Evolutionary conservation across 2,329 filamentous ascomycete genomes (phyloP).

Genomic region (Aspergillus glaucus): DNA sequence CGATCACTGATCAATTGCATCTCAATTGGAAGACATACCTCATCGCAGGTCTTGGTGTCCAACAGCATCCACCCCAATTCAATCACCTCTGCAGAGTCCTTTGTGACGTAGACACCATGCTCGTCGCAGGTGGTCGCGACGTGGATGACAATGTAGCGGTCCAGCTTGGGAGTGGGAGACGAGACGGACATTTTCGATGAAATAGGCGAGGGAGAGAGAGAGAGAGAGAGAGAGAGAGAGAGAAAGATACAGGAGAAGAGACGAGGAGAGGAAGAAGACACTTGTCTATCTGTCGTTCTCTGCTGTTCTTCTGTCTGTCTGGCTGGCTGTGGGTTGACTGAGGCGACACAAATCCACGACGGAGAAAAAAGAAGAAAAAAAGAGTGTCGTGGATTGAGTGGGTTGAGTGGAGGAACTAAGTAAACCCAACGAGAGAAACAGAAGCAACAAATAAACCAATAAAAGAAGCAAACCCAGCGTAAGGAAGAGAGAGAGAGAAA

Average conservation of each 20-base stretch:
- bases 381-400: slow-evolving; percentile 1
- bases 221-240: slow-evolving; percentile 15
- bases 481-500: slow-evolving; percentile 1
- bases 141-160: slow-evolving; percentile 97
- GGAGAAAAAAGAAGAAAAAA: not conserved
- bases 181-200: slow-evolving; percentile 39
- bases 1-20: too few species aligned
- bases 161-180: slow-evolving; percentile 64
- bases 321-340: too few species aligned
- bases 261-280: not conserved
- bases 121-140: slow-evolving; percentile 98
- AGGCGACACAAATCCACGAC: not conserved
- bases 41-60: slow-evolving; percentile 83
- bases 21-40: slow-evolving; percentile 55
- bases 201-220: slow-evolving; percentile 14
- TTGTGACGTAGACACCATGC: slow-evolving; percentile 98
- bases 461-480: too few species aligned
- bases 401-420: not conserved
- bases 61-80: slow-evolving; percentile 97
- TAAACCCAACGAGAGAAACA: not conserved
- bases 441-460: not conserved
- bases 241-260: slow-evolving; percentile 8
- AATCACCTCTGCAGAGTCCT: slow-evolving; percentile 98
- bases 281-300: not conserved
- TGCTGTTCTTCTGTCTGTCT: too few species aligned